Conservation (phyloP, 75 land plant species). For the Pinus tabuliformis region DNA sequence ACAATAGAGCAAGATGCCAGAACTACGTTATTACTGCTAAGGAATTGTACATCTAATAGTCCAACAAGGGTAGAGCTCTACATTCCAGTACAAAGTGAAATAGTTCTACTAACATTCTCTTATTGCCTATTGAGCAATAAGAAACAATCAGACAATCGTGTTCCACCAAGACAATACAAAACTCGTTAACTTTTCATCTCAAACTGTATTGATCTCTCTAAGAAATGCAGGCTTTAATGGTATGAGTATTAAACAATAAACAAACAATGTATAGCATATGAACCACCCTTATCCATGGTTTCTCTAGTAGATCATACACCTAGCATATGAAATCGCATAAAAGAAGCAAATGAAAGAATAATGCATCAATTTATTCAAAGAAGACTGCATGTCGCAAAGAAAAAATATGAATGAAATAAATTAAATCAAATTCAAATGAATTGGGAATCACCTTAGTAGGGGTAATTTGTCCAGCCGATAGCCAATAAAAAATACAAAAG, state of each 20-base stretch:
- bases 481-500: constrained; percentile 62
- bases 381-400: too few species aligned
- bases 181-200: background rate
- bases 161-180: background rate
- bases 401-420: too few species aligned
- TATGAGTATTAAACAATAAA: background rate
- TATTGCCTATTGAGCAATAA: constrained; percentile 52
- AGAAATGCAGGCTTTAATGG: background rate
- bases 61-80: constrained; percentile 97
- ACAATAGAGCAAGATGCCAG: constrained; percentile 96
- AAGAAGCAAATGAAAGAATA: background rate
- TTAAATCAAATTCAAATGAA: too few species aligned
- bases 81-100: constrained; percentile 95
- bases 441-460: background rate
- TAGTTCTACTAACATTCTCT: constrained; percentile 69
- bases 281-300: background rate
- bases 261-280: background rate
- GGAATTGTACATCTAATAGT: constrained; percentile 88
- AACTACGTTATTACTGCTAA: constrained; percentile 88
- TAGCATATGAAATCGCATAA: background rate
- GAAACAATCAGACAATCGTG: background rate
- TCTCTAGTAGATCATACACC: too few species aligned
- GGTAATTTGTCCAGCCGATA: constrained; percentile 82
- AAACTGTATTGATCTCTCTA: background rate
- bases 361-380: background rate